phyloP scores from a whole-genome alignment of 345 rosid genomes.

The Arabidopsis thaliana region TAIR10.1 NC_003071.7:1543501-1544000 shows the following conservation, averaged over 20 bases:
- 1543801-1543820: neutral
- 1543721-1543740: neutral
- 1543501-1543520: neutral
- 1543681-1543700: neutral
- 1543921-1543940: neutral
- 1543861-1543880: neutral
- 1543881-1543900: neutral
- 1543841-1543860: slow-evolving; percentile 11
- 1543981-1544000: slow-evolving; percentile 49
- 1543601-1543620: neutral
- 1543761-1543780: slow-evolving; percentile 9
- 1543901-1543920: neutral
- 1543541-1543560: neutral
- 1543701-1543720: neutral
- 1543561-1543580: neutral
- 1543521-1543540: slow-evolving; percentile 1
- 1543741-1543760: slow-evolving; percentile 1
- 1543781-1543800: slow-evolving; percentile 1
- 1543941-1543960: slow-evolving; percentile 54
- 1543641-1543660: neutral
- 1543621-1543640: neutral
- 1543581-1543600: slow-evolving; percentile 1
- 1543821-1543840: neutral
- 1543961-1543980: slow-evolving; percentile 77
- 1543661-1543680: neutral